Evolutionary conservation across 306 rosid species (phyloP), one percentile per base, ranked within the genome.

Genomic region (Vigna reflexopilosa): DNA sequence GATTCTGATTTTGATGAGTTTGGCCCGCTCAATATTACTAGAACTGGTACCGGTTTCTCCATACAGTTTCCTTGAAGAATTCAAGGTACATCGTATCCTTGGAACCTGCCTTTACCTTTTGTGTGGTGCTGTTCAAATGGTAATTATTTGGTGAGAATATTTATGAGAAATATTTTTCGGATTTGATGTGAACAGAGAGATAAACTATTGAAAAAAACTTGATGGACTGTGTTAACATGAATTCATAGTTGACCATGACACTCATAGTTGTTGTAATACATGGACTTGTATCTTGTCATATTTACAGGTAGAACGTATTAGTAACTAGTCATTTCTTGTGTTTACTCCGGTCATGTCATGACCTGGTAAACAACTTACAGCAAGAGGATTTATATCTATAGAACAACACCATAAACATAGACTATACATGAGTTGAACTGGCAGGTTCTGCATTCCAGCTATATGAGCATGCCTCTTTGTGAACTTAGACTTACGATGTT

Each of bases 1-100:
- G 97, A 92, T 85, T 96, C 99, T 17, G 99, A 96, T 84, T 81
- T 85, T 66, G 96, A 95, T 22, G 97, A 89, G 42, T 87, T 88
- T 44, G 90, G 84, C 81, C 73, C 87, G 40, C 36, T 75, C 54
- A 89, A 83, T 55, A 26, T 87, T 72, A 93, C 91, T 30, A 63
- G 76, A 82, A 86, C 87, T 20, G 83, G 82, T 48, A 78, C 89
- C 2, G 94, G 97, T 79, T 91, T 87, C 80, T 90, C 90, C 86
- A 77, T 88, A 57, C 93, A 72, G 81, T 93, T 88, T 80, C 85
- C 87, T 24, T 93, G 50, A 80, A 47, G 80, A 70, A 61, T 67
- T 80, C 70, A 40, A 83, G 87, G 73, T 80, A 67, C 84, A 70
- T 79, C 52, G 44, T 61, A 16, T 73, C 68, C 62, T 78, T 72